Conservation (phyloP, 2,329 filamentous ascomycete genomes). For the Hypoxylon sp. region DNA sequence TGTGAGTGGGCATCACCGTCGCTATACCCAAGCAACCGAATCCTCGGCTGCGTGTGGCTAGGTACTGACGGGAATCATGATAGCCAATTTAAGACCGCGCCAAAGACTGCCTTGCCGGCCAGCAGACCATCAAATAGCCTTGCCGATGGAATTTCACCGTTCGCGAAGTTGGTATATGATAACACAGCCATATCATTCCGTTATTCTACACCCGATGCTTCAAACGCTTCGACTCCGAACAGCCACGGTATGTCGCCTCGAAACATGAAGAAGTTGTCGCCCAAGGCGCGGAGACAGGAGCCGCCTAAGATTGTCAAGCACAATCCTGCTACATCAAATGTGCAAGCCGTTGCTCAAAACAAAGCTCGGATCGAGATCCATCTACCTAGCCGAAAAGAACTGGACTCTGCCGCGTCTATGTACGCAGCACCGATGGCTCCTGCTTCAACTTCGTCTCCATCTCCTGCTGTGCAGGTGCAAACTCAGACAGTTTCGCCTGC, state of each 20-base stretch:
- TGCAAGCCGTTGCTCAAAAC: slow-evolving; percentile 49
- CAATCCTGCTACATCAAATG: slow-evolving; percentile 54
- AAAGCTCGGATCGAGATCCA: slow-evolving; percentile 50
- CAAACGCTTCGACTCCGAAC: slow-evolving; percentile 47
- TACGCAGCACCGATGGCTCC: slow-evolving; percentile 37
- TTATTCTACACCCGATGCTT: slow-evolving; percentile 55
- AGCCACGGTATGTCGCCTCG: slow-evolving; percentile 48
- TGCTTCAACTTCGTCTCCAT: slow-evolving; percentile 19
- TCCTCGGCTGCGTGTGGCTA: slow-evolving; percentile 12
- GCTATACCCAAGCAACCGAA: background rate
- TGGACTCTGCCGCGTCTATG: slow-evolving; percentile 41
- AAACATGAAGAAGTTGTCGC: slow-evolving; percentile 51
- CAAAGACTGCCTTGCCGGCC: slow-evolving; percentile 52
- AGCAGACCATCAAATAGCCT: slow-evolving; percentile 50
- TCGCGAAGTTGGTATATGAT: slow-evolving; percentile 63
- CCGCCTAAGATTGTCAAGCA: slow-evolving; percentile 56
- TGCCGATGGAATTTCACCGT: slow-evolving; percentile 62
- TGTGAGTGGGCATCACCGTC: slow-evolving; percentile 62
- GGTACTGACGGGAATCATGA: slow-evolving; percentile 47
- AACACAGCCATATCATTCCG: slow-evolving; percentile 57
- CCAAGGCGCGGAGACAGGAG: slow-evolving; percentile 50
- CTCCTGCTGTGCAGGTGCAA: slow-evolving; percentile 40
- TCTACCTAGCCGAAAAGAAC: slow-evolving; percentile 47
- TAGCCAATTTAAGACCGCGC: slow-evolving; percentile 70
- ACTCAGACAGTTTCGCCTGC: slow-evolving; percentile 51